These are phyloP conservation scores for Epichloe hybrida DNA, from an alignment of 2,329 filamentous ascomycete species.

Conservation along the genomic window DNA sequence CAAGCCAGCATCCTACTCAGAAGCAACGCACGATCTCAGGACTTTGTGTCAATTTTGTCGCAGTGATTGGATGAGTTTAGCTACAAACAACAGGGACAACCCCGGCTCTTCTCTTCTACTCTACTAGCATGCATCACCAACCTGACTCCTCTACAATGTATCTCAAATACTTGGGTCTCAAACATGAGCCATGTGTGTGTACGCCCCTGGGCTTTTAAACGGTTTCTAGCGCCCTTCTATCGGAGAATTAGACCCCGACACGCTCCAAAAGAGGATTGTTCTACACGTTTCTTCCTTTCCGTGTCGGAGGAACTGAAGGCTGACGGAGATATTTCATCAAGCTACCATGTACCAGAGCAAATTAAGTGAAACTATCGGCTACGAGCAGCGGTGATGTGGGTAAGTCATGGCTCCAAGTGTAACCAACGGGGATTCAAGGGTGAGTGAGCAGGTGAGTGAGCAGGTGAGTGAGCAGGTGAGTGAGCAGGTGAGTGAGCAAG, in stretches of 20 bases:
- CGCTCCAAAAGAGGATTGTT: background rate
- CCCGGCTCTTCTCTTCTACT: too few species aligned
- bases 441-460: background rate
- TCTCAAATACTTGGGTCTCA: background rate
- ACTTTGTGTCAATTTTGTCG: too few species aligned
- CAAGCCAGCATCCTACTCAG: background rate
- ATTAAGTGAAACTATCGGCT: background rate
- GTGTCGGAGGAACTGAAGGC: background rate
- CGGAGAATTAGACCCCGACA: constrained; percentile 3
- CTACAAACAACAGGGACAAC: too few species aligned
- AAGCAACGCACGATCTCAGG: too few species aligned
- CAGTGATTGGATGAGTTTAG: too few species aligned
- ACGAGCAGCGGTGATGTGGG: background rate
- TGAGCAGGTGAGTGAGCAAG: background rate
- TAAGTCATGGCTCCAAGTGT: background rate
- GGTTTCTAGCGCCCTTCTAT: constrained; percentile 6
- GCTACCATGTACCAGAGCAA: background rate
- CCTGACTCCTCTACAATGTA: background rate
- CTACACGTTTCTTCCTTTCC: background rate
- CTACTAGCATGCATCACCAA: too few species aligned
- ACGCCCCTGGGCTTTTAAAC: background rate
- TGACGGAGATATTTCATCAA: background rate
- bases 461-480: background rate
- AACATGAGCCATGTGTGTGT: constrained; percentile 4
- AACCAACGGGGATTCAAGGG: background rate